phyloP scores from a whole-genome alignment of 2,329 filamentous ascomycete species.

The Xylariaceae sp. region DNA sequence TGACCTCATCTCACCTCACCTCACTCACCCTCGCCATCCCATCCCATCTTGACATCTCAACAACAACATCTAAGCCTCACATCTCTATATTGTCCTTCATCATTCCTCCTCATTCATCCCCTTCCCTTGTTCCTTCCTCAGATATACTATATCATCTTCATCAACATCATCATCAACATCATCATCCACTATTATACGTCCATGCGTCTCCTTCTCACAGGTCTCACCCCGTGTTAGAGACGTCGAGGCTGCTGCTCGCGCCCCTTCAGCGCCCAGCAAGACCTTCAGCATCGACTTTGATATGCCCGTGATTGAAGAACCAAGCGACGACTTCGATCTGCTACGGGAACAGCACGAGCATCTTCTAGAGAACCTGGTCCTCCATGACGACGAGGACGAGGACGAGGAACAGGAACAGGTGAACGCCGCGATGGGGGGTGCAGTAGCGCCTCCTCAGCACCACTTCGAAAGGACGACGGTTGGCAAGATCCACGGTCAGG shows the following conservation, averaged over 20 bases:
- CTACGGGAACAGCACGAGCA: slow-evolving; percentile 40
- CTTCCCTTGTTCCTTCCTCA: background rate
- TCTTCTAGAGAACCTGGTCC: slow-evolving; percentile 38
- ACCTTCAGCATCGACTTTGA: slow-evolving; percentile 50
- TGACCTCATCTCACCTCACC: too few species aligned
- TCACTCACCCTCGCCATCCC: too few species aligned
- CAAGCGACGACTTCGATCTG: slow-evolving; percentile 36
- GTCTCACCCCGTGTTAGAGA: slow-evolving; percentile 13
- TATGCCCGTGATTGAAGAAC: slow-evolving; percentile 36
- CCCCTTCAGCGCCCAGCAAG: slow-evolving; percentile 39
- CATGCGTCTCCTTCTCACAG: background rate
- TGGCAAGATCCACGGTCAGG: too few species aligned
- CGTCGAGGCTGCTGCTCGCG: slow-evolving; percentile 16
- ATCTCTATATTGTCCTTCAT: background rate
- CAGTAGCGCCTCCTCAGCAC: too few species aligned
- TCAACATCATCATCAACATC: background rate
- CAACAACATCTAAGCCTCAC: too few species aligned
- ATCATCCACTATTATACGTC: background rate
- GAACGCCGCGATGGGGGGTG: background rate
- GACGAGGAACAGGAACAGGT: slow-evolving; percentile 5
- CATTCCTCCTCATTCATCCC: background rate
- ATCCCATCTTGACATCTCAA: too few species aligned
- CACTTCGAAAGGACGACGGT: too few species aligned
- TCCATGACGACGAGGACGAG: slow-evolving; percentile 24
- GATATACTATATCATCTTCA: background rate